Percentiles rank a stretch among this genome's conserved stretches.
phyloP scores from a whole-genome alignment of 106 monocot species.

The Triglochin maritima region DNA sequence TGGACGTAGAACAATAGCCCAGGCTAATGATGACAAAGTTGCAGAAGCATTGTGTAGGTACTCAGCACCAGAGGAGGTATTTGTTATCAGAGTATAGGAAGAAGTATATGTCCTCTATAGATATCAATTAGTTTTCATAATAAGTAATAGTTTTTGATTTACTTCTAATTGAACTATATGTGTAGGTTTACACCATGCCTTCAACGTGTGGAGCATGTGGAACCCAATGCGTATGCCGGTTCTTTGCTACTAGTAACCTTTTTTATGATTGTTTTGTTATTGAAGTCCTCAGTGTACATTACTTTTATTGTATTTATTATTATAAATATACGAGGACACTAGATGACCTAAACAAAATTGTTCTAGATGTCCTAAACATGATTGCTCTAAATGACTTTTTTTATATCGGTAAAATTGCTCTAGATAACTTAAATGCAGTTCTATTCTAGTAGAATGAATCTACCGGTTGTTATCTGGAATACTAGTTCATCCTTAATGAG shows the following conservation, averaged over 20 bases:
- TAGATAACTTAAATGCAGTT: too few relatives aligned
- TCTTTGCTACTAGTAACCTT: constrained; percentile 92
- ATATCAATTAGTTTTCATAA: constrained; percentile 5
- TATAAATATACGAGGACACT: too few relatives aligned
- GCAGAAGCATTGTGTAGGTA: constrained; percentile 74
- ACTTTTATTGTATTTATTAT: neutral
- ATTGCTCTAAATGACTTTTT: too few relatives aligned
- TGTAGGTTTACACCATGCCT: constrained; percentile 77
- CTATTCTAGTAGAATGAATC: too few relatives aligned
- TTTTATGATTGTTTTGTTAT: neutral
- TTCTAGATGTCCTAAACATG: too few relatives aligned
- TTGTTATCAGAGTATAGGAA: too few relatives aligned
- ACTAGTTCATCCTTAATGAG: constrained; percentile 24
- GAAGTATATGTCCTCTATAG: too few relatives aligned
- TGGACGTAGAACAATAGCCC: constrained; percentile 74
- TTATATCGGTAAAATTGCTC: too few relatives aligned
- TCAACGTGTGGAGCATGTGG: constrained; percentile 97
- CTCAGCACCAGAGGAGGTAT: constrained; percentile 89
- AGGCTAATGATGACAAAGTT: constrained; percentile 62
- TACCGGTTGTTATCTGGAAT: too few relatives aligned
- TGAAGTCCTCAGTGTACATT: neutral
- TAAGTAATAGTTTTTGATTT: neutral
- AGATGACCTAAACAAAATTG: too few relatives aligned
- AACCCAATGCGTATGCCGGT: constrained; percentile 48
- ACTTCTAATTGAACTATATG: neutral